Base-by-base conservation (phyloP, 768 basidiomycete genomes). In the Suillus subaureus region DNA sequence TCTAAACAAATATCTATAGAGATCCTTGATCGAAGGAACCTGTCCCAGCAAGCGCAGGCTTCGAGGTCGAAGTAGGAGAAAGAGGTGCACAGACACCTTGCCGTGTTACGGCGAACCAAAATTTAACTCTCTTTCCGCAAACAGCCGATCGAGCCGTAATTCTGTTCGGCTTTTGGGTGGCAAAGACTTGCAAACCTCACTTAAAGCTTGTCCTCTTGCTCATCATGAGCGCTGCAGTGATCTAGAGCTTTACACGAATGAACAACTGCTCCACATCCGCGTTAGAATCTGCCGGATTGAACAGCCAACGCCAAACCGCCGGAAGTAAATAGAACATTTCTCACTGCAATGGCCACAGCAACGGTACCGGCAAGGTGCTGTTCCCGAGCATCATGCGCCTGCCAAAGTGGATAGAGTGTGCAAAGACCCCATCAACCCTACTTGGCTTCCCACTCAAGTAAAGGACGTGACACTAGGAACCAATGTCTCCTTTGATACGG, bases 401-500 rank as follows among this genome's bases (percentile, higher is more conserved):
- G 16, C 39, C 37, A 58, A 40, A 58, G 7, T 12, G 4, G 40
- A 40, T 40, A 35, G 26, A 39, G 21, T 23, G 15, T 23, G 26
- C 21, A 26, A 35, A 51, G 26, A 21, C 39, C 21, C 47, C 23
- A 49, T 15, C 15, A 26, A 51, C 18, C 52, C 31, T 35, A 40
- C 26, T 26, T 78, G 76, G 75, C 61, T 64, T 49, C 70, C 75
- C 42, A 23, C 71, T 31, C 72, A 71, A 39, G 71, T 63, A 0
- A 67, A 62, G 26, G 70, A 73, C 6, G 64, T 57, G 1, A 70
- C 71, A 0, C 26, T 31, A 4, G 76, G 81, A 21, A 66, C 75
- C 0, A 54, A 66, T 16, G 92, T 92, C 72, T 72, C 84, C 0
- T 96, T 99, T 70, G 95, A 97, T 72, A 65, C 87, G 0, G 87